Evolutionary conservation across 2,329 filamentous ascomycete genomes (phyloP).

Genomic region (Aspergillus fischeri): DNA sequence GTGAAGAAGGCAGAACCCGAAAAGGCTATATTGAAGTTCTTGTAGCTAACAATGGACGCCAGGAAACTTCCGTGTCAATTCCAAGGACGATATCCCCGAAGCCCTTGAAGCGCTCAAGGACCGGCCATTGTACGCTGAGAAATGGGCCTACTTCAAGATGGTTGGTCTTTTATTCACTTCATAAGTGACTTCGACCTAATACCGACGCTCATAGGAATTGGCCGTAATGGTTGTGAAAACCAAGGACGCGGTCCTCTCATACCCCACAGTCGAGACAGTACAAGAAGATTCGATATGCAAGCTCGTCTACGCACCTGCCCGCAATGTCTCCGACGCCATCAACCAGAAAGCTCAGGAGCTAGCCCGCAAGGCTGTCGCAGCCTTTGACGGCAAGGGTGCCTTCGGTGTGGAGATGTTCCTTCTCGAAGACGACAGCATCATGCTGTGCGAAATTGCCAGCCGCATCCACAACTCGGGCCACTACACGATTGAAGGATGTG

Average conservation of each 20-base stretch:
- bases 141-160: conserved; percentile 78
- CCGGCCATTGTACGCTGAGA: conserved; percentile 78
- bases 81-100: conserved; percentile 55
- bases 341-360: conserved; percentile 67
- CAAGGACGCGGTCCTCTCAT: conserved; percentile 68
- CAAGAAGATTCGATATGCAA: conserved; percentile 97
- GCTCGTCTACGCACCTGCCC: conserved; percentile 79
- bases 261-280: conserved; percentile 88
- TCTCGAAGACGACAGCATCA: conserved; percentile 63
- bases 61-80: conserved; percentile 65
- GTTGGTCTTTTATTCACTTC: conserved; percentile 16
- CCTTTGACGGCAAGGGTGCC: conserved; percentile 82
- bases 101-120: conserved; percentile 66
- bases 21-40: background rate
- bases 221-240: conserved; percentile 94
- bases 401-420: conserved; percentile 98
- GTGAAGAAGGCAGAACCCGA: conserved; percentile 8
- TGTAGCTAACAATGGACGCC: conserved; percentile 5
- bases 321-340: conserved; percentile 60
- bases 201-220: conserved; percentile 54
- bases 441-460: conserved; percentile 85
- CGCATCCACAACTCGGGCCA: conserved; percentile 89
- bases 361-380: conserved; percentile 72
- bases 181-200: conserved; percentile 9
- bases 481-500: conserved; percentile 89